Evolutionary conservation across 2,329 filamentous ascomycete species (phyloP).

Genomic region (Sclerotinia borealis): DNA sequence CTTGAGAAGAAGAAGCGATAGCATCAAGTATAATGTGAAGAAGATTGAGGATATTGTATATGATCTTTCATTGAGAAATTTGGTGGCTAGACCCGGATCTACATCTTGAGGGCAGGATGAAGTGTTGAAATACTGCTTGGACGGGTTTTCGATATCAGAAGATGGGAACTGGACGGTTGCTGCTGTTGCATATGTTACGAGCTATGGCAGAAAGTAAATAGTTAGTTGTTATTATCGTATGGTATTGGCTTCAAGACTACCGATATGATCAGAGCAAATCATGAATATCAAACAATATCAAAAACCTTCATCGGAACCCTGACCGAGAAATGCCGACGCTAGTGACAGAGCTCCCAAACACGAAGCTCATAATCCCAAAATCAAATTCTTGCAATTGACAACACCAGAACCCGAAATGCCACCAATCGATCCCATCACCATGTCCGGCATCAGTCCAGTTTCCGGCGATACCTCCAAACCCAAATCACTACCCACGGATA

Average conservation of each 20-base stretch:
- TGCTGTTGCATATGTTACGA: background rate
- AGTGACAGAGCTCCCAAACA: slow-evolving; percentile 7
- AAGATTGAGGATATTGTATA: slow-evolving; percentile 98
- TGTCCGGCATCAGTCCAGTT: slow-evolving; percentile 21
- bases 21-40: slow-evolving; percentile 96
- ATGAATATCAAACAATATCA: slow-evolving; percentile 1
- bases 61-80: slow-evolving; percentile 79
- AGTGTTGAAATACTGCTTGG: background rate
- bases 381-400: background rate
- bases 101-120: background rate
- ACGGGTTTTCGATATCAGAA: background rate
- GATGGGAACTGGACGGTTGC: background rate
- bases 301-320: background rate
- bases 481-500: slow-evolving; percentile 28
- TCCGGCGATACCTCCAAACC: slow-evolving; percentile 1
- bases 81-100: slow-evolving; percentile 49
- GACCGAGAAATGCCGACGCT: slow-evolving; percentile 6
- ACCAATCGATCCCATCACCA: slow-evolving; percentile 31
- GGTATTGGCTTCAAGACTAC: background rate
- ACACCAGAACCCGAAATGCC: slow-evolving; percentile 21
- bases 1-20: slow-evolving; percentile 79
- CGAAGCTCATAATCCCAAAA: background rate
- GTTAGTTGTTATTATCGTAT: background rate
- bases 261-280: background rate
- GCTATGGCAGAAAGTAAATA: background rate